Evolutionary conservation across 192 early-diverging fungal genomes (phyloP).

Genomic region (Linnemannia zychae): DNA sequence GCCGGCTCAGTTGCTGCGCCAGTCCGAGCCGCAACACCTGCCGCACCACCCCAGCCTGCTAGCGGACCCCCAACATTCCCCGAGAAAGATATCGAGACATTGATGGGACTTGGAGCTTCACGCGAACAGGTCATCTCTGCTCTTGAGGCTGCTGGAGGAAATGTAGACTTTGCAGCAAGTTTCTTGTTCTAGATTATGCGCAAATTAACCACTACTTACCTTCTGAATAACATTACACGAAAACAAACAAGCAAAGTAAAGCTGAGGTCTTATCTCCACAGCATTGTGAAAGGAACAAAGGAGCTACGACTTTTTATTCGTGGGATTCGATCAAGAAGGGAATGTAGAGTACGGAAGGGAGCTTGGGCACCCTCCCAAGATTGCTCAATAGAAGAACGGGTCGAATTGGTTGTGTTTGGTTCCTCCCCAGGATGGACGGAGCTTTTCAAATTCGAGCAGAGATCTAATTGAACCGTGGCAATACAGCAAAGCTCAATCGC

Average conservation of each 20-base stretch:
- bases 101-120: slow-evolving; percentile 86
- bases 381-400: background rate
- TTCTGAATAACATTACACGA: background rate
- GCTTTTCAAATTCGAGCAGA: slow-evolving; percentile 40
- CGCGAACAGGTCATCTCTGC: slow-evolving; percentile 83
- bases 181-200: slow-evolving; percentile 76
- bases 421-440: background rate
- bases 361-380: background rate
- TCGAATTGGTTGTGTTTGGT: background rate
- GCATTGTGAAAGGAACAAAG: too few species aligned
- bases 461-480: slow-evolving; percentile 22
- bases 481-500: background rate
- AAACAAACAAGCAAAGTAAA: background rate
- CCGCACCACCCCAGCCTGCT: background rate
- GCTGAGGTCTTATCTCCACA: background rate
- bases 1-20: slow-evolving; percentile 33
- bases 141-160: slow-evolving; percentile 84
- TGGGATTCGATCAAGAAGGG: background rate
- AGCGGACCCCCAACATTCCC: slow-evolving; percentile 53
- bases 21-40: background rate
- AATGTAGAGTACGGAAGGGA: too few species aligned
- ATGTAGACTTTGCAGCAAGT: slow-evolving; percentile 89
- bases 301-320: background rate
- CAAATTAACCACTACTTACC: background rate
- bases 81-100: slow-evolving; percentile 76